Conservation (phyloP, 1,139 yeast genomes). For the Hansenula lynferdii region DNA sequence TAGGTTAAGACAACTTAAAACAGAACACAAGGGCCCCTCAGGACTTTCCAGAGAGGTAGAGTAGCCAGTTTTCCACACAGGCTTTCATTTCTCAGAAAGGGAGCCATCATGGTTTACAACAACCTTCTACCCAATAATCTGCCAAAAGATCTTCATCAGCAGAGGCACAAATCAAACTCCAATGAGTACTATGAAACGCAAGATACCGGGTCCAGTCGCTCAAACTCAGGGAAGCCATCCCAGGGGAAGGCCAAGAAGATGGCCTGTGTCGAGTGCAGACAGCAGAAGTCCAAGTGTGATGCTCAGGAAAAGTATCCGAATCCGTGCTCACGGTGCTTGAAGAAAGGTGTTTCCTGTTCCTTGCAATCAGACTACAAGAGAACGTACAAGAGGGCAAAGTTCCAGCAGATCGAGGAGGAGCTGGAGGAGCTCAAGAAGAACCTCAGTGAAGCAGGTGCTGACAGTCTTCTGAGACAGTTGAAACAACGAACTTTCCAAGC, state of each 20-base stretch:
- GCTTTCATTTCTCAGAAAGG: too few relatives aligned
- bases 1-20: too few relatives aligned
- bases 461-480: slow-evolving; percentile 33
- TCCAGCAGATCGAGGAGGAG: slow-evolving; percentile 81
- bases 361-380: slow-evolving; percentile 80
- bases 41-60: too few relatives aligned
- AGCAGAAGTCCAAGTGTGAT: slow-evolving; percentile 88
- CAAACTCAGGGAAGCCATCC: too few relatives aligned
- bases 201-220: too few relatives aligned
- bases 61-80: too few relatives aligned
- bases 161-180: neutral
- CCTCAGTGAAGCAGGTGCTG: slow-evolving; percentile 47
- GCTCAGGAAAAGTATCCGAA: slow-evolving; percentile 72
- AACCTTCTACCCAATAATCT: neutral
- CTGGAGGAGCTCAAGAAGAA: slow-evolving; percentile 61
- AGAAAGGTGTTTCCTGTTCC: slow-evolving; percentile 65
- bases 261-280: slow-evolving; percentile 96
- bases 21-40: too few relatives aligned
- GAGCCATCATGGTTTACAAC: neutral
- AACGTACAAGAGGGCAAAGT: slow-evolving; percentile 80
- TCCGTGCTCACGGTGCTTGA: slow-evolving; percentile 81
- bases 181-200: too few relatives aligned
- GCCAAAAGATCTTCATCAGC: neutral
- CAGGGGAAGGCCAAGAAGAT: slow-evolving; percentile 48
- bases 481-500: slow-evolving; percentile 15